These are phyloP conservation scores for Trametes sp. DNA, from an alignment of 1,284 basidiomycete genomes.

Conservation along the genomic window DNA sequence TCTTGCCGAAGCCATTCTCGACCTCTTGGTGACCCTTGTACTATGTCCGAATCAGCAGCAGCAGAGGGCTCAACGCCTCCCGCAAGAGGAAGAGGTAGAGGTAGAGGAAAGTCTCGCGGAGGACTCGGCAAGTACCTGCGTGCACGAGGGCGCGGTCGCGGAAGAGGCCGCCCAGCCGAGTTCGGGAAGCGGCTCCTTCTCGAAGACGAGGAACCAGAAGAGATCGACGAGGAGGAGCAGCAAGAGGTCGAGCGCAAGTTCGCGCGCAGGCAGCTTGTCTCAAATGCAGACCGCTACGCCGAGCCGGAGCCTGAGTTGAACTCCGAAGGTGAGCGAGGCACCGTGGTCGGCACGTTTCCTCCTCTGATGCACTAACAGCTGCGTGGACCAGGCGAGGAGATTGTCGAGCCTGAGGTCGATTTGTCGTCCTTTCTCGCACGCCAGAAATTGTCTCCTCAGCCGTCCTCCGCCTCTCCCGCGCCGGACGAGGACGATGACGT, in stretches of 20 bases:
- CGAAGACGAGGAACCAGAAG: slow-evolving; percentile 60
- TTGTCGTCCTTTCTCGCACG: slow-evolving; percentile 68
- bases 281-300: slow-evolving; percentile 75
- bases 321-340: slow-evolving; percentile 64
- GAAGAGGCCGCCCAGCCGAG: slow-evolving; percentile 66
- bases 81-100: slow-evolving; percentile 48
- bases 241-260: slow-evolving; percentile 59
- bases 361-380: slow-evolving; percentile 8
- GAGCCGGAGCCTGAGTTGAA: slow-evolving; percentile 71
- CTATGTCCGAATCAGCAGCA: slow-evolving; percentile 8
- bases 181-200: slow-evolving; percentile 65
- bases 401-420: slow-evolving; percentile 77
- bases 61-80: slow-evolving; percentile 10
- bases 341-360: background rate
- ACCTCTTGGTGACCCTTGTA: background rate
- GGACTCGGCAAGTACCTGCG: slow-evolving; percentile 77
- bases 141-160: slow-evolving; percentile 66
- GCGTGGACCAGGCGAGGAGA: slow-evolving; percentile 60
- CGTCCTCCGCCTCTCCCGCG: slow-evolving; percentile 36
- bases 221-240: slow-evolving; percentile 51
- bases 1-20: background rate
- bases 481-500: slow-evolving; percentile 65
- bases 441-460: slow-evolving; percentile 54
- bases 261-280: slow-evolving; percentile 61
- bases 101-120: slow-evolving; percentile 66